Conservation (phyloP, 139 green algal genomes). For the Chlorella sp. region DNA sequence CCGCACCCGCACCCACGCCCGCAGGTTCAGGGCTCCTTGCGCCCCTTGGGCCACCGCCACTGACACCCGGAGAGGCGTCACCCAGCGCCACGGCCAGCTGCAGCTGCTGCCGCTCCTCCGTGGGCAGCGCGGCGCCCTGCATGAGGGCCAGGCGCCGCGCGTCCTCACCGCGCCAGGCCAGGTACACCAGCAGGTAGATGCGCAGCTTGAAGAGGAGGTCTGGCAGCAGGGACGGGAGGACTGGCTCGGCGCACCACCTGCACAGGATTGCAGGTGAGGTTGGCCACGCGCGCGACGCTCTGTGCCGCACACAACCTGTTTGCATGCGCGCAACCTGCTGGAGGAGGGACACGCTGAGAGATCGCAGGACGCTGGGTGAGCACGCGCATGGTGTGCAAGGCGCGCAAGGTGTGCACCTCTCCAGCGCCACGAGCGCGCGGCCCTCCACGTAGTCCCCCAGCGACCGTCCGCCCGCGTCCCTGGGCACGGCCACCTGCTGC, state of each 20-base stretch:
- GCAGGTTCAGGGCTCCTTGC: too few species aligned
- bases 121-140: neutral
- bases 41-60: neutral
- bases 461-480: too few species aligned
- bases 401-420: too few species aligned
- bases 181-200: too few species aligned
- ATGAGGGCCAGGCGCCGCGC: too few species aligned
- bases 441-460: too few species aligned
- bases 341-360: neutral
- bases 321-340: neutral
- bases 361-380: too few species aligned
- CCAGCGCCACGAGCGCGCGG: too few species aligned
- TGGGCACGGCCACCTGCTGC: too few species aligned
- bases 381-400: too few species aligned
- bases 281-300: neutral
- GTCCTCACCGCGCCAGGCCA: too few species aligned
- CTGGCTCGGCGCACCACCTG: too few species aligned
- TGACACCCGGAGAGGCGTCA: neutral
- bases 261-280: neutral
- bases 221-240: neutral
- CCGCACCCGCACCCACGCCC: neutral
- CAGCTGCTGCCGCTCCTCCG: neutral
- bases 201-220: neutral
- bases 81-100: neutral
- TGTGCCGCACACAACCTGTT: neutral